A percentile compares a stretch with the other conserved stretches of the same genome.
Conservation (phyloP, 768 basidiomycete genomes). For the Tulasnella sp. region DNA sequence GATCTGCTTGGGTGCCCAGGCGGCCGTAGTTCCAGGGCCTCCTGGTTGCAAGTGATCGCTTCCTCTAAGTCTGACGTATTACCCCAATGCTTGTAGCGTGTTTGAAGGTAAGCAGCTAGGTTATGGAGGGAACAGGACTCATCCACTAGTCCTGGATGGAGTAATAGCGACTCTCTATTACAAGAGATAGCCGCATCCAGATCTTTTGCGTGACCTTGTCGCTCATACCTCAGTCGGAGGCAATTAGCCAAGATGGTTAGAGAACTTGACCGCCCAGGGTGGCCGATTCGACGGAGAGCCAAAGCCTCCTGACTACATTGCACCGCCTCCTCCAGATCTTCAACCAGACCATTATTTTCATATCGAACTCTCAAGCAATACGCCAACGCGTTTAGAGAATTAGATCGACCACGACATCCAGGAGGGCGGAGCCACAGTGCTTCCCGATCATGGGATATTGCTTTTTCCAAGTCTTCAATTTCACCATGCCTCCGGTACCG, state of each 20-base stretch:
- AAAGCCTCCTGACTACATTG: no score
- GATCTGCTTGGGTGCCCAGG: not conserved
- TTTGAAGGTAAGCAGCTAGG: not conserved
- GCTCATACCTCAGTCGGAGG: not conserved
- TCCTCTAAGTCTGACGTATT: not conserved
- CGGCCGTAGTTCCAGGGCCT: not conserved
- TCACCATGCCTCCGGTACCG: not conserved
- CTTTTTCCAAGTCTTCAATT: not conserved
- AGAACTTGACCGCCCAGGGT: not conserved
- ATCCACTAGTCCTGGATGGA: no score
- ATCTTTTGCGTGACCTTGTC: not conserved
- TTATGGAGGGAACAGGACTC: not conserved
- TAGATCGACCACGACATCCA: not conserved
- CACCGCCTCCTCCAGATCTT: slow-evolving; percentile 1
- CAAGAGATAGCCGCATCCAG: not conserved
- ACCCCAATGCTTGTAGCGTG: not conserved
- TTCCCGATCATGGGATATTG: not conserved
- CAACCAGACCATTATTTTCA: not conserved
- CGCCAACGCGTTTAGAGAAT: not conserved
- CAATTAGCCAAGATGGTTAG: not conserved
- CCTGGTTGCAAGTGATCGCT: not conserved
- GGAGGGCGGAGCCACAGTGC: not conserved
- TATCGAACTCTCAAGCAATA: not conserved
- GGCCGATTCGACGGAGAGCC: not conserved
- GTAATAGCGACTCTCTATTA: no score